Base-by-base conservation (phyloP, 1,284 basidiomycete species). In the Fomes fomentarius region DNA sequence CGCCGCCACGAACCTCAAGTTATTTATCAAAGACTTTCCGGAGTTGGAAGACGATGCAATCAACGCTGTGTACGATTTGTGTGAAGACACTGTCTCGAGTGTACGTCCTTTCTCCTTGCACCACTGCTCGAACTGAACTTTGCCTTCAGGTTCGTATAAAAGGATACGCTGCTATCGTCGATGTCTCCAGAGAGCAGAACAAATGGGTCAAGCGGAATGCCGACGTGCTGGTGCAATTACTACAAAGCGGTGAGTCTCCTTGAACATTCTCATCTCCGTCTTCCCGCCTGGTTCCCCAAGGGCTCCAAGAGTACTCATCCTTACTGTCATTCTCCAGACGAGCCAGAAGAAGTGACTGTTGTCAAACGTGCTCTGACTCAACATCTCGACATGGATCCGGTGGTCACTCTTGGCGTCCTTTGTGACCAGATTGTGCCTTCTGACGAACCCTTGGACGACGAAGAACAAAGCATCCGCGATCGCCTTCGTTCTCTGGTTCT, bases 161-260 rank as follows among this genome's bases (percentile, higher is more conserved):
- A 47, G 87, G 87, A 12, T 89, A 90, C 63, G 68, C 71, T 22
- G 82, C 86, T 1, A 81, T 90, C 50, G 81, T 80, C 0, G 71
- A 77, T 26, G 76, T 89, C n/a, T 89, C 87, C n/a, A 76, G 67
- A 47, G 76, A 74, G 49, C 77, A 84, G 54, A 72, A 66, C 42
- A 83, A 80, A 63, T 84, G 81, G 80, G 75, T 89, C 40, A 83
- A 84, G 68, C 71, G 87, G 56, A 89, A 89, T 66, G 82, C 83
- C 1, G 87, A 89, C 68, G 87, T 89, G 4, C 72, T 89, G 26
- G 76, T 90, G 15, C 87, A 89, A 58, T 69, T 89, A n/a, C 75
- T 89, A 4, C 88, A 89, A 68, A 85, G 82, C 61, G 87, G 87
- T 89, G 65, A 65, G 84, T 77, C n/a, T n/a, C n/a, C n/a, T n/a